Evolutionary conservation across 345 rosid species (phyloP).

Genomic region (Garcia nutans): DNA sequence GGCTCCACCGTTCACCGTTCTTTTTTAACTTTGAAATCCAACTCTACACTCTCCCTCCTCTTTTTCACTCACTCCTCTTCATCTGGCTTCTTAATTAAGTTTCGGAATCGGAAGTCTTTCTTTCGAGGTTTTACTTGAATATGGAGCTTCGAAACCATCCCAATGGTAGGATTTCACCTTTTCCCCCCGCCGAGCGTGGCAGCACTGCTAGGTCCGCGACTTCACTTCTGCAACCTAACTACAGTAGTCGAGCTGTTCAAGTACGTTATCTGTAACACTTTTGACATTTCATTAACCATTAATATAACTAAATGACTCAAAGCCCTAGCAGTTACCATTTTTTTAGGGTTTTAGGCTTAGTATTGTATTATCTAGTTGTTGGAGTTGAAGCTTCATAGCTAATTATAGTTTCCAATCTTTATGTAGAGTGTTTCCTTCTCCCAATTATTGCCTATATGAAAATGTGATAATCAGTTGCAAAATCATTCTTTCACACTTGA

Average conservation of each 20-base stretch:
- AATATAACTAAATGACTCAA: not conserved
- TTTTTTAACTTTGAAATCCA: not conserved
- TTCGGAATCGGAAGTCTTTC: not conserved
- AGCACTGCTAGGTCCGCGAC: constrained; percentile 23
- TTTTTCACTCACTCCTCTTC: not conserved
- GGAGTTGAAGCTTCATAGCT: not conserved
- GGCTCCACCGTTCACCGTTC: not conserved
- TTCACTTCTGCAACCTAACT: constrained; percentile 33
- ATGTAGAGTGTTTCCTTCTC: not conserved
- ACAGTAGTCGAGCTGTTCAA: constrained; percentile 46
- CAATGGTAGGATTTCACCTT: constrained; percentile 28
- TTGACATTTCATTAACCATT: not conserved
- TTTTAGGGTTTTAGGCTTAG: constrained; percentile 7
- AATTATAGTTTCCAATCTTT: not conserved
- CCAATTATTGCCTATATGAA: not conserved
- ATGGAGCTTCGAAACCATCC: constrained; percentile 33
- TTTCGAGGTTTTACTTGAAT: not conserved
- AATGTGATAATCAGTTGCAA: not conserved
- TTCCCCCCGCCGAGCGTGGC: constrained; percentile 22
- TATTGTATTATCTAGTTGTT: not conserved
- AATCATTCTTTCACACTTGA: not conserved
- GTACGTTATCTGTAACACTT: constrained; percentile 21
- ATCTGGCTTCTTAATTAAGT: not conserved
- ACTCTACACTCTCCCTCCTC: not conserved
- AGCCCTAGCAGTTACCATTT: not conserved